Conservation (phyloP, 225 moss, liverwort and hornwort species). For the Lunularia cruciata region DNA sequence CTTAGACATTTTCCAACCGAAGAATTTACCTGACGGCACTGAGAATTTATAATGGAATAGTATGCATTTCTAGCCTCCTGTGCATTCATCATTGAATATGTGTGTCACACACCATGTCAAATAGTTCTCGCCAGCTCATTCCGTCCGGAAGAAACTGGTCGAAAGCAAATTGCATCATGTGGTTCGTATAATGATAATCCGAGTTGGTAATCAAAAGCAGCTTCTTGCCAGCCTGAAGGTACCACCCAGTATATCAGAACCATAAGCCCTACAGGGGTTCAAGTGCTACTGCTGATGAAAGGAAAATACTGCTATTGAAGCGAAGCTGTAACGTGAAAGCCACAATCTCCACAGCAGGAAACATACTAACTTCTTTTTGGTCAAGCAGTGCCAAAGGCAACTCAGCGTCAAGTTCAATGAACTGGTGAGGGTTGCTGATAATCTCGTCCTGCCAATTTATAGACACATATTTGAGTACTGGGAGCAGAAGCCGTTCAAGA, state of each 20-base stretch:
- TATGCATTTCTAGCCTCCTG: background rate
- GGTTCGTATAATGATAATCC: conserved; percentile 86
- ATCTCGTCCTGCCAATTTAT: conserved; percentile 89
- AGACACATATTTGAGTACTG: no score
- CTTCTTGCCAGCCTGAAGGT: conserved; percentile 75
- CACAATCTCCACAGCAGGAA: background rate
- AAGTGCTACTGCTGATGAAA: background rate
- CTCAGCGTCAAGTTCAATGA: conserved; percentile 81
- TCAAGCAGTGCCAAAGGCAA: conserved; percentile 81
- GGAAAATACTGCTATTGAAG: background rate
- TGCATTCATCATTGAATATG: background rate
- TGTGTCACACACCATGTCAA: conserved; percentile 66
- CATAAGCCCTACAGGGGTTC: background rate
- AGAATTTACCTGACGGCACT: background rate
- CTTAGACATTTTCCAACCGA: background rate
- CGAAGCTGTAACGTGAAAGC: background rate
- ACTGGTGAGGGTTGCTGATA: conserved; percentile 74
- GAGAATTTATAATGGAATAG: background rate
- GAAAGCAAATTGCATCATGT: conserved; percentile 92
- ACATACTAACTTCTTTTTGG: conserved; percentile 68
- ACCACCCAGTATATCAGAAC: background rate
- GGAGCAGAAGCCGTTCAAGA: no score
- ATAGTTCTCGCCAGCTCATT: conserved; percentile 79
- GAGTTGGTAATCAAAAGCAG: conserved; percentile 86
- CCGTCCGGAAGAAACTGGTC: conserved; percentile 77